A percentile compares a stretch with the other conserved stretches of the same genome.
Conservation (phyloP, 208 protist species). For the Trypanosoma caninum region DNA sequence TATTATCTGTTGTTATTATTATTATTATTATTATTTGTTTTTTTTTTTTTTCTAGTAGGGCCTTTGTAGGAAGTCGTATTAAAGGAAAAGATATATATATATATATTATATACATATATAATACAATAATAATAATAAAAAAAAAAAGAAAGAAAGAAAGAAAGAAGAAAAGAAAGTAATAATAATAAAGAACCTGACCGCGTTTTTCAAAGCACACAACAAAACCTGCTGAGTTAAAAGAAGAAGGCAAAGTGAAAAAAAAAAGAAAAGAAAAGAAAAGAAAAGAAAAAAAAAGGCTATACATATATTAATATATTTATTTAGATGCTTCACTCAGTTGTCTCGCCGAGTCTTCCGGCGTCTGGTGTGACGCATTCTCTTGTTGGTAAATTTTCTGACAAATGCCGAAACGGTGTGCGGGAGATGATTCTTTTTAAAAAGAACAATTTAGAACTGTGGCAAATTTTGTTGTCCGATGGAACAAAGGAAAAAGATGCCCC, state of each 20-base stretch:
- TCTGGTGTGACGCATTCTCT: constrained; percentile 74
- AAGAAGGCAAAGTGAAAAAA: not conserved
- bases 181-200: too few relatives aligned
- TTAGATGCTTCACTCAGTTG: constrained; percentile 69
- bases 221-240: too few relatives aligned
- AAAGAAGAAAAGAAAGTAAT: too few relatives aligned
- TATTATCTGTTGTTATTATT: not conserved
- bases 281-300: not conserved
- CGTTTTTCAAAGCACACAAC: too few relatives aligned
- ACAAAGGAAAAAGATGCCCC: not conserved
- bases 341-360: constrained; percentile 62
- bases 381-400: constrained; percentile 57
- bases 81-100: too few relatives aligned
- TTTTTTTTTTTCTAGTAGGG: too few relatives aligned
- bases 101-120: not conserved
- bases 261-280: not conserved
- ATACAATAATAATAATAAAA: not conserved
- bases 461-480: constrained; percentile 1
- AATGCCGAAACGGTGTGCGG: constrained; percentile 24
- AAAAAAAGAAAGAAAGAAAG: too few relatives aligned
- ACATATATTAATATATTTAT: not conserved
- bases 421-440: constrained; percentile 66
- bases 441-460: constrained; percentile 75
- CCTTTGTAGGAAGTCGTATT: too few relatives aligned
- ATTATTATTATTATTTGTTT: not conserved